A percentile compares a stretch with the other conserved stretches of the same genome.
Conservation (phyloP, 2,329 filamentous ascomycete genomes). For the Tetracladium maxilliforme region DNA sequence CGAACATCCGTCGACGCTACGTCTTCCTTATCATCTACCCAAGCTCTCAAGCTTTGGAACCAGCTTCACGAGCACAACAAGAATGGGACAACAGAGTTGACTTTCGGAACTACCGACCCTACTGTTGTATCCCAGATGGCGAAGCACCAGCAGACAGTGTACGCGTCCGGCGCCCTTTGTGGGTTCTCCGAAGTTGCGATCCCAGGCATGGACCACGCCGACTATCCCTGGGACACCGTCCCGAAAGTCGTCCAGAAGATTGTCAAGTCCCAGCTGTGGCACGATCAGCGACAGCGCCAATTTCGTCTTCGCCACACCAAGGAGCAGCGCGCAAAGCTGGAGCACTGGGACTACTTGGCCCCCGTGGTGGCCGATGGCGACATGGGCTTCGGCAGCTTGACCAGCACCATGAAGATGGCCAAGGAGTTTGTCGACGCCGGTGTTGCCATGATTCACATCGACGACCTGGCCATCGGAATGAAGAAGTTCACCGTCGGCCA, state of each 20-base stretch:
- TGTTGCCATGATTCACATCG: conserved; percentile 25
- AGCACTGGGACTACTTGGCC: conserved; percentile 21
- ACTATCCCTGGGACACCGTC: conserved; percentile 25
- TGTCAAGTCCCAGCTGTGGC: conserved; percentile 23
- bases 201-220: conserved; percentile 23
- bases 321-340: conserved; percentile 14
- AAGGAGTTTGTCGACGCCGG: conserved; percentile 24
- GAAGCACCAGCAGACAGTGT: conserved; percentile 20
- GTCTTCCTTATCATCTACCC: conserved; percentile 14
- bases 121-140: conserved; percentile 19
- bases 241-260: conserved; percentile 23
- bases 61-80: conserved; percentile 16
- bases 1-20: conserved; percentile 13
- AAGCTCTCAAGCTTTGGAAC: conserved; percentile 21
- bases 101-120: conserved; percentile 22
- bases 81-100: conserved; percentile 18
- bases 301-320: conserved; percentile 16
- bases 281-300: conserved; percentile 23
- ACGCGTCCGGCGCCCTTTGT: conserved; percentile 23
- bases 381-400: conserved; percentile 25
- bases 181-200: conserved; percentile 19
- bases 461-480: conserved; percentile 24
- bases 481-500: conserved; percentile 26
- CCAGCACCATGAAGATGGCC: conserved; percentile 22
- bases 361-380: conserved; percentile 25